Base-by-base conservation (phyloP, 2,329 filamentous ascomycete genomes). In the Fonsecaea monophora region DNA sequence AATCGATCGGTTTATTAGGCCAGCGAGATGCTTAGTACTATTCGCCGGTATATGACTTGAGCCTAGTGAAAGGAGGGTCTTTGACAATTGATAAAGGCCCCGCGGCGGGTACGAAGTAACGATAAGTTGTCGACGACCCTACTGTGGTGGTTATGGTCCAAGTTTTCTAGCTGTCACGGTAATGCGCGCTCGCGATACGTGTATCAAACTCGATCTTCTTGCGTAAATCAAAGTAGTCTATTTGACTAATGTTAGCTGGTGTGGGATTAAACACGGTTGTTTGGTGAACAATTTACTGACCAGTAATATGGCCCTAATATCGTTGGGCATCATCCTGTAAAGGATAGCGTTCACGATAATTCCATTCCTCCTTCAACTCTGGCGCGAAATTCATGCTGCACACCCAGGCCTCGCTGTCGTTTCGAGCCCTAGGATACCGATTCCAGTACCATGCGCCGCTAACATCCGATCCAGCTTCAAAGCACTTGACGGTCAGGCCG, bases 351-450 rank as follows among this genome's bases (percentile, higher is more conserved):
- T 65, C 62, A 8, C 42, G n/a, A 38, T 59, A 68, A n/a, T 45
- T 48, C 45, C 50, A 66, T 15, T 68, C 48, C 0, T 82, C 78
- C 75, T 78, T 83, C 21, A 83, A 74, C 66, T 83, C 80, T 8
- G 79, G 77, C 37, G 82, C 75, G 34, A 79, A 81, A 64, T 80
- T 83, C 63, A 82, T 80, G 64, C 81, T 79, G 67, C 83, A 84
- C 13, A 82, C 77, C 0, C 81, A 82, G 1, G 78, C 75, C 68
- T 80, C 77, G 0, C 77, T 80, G 62, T 83, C 82, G 4, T 83
- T 81, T 13, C 82, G 74, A 12, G 82, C 82, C 3, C 82, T 77
- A 1, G 77, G 77, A 68, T 78, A 78, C 38, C 72, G 68, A 58
- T 75, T 76, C 75, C 76, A 77, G 66, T 75, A 75, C 77, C 77